Conservation (phyloP, 352 stramenopile species). For the Pythium sp. region DNA sequence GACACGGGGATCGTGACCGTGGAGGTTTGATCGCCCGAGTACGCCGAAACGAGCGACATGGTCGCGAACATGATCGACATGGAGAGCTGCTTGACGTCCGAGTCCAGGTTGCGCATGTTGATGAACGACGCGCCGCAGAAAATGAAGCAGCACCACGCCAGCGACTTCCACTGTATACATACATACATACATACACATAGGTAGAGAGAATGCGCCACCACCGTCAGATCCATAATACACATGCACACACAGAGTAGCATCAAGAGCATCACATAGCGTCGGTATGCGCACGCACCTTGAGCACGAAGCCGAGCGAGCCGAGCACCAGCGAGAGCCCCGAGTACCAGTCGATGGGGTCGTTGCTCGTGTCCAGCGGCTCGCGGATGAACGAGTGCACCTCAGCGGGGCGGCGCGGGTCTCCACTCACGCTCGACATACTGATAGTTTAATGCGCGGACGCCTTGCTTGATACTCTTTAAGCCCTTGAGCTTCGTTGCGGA, state of each 20-base stretch:
- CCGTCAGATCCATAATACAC: not conserved
- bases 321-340: constrained; percentile 60
- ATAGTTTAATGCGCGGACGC: not conserved
- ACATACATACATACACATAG: not conserved
- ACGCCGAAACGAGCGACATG: constrained; percentile 60
- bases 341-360: constrained; percentile 56
- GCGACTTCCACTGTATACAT: constrained; percentile 48
- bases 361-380: constrained; percentile 37
- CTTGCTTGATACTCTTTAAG: not conserved
- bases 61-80: constrained; percentile 79
- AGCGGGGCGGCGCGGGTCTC: constrained; percentile 58
- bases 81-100: constrained; percentile 61
- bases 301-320: constrained; percentile 53
- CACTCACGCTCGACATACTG: constrained; percentile 22
- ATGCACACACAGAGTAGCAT: not conserved
- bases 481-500: not conserved
- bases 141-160: constrained; percentile 66
- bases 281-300: constrained; percentile 41
- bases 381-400: constrained; percentile 73
- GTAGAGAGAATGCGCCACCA: not conserved
- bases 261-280: not conserved
- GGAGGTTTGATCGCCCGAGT: constrained; percentile 42
- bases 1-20: constrained; percentile 29
- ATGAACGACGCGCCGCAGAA: constrained; percentile 62
- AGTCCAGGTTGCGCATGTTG: constrained; percentile 55